Conservation (phyloP, 2,329 filamentous ascomycete species). For the Leptodontidium sp. region DNA sequence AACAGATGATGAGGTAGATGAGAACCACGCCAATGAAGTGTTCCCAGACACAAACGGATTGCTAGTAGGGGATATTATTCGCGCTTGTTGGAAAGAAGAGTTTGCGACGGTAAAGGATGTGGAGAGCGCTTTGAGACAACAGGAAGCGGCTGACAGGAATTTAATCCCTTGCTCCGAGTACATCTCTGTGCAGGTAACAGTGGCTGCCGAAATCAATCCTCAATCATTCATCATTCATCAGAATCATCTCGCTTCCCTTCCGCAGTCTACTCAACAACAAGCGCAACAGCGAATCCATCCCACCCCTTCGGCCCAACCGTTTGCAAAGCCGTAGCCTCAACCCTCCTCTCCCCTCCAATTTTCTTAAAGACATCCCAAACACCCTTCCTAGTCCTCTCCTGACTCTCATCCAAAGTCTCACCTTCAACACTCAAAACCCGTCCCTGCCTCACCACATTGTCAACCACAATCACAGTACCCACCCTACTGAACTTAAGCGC, state of each 20-base stretch:
- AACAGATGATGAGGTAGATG: too few species aligned
- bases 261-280: conserved; percentile 28
- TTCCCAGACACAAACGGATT: too few species aligned
- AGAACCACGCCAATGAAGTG: too few species aligned
- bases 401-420: conserved; percentile 38
- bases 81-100: too few species aligned
- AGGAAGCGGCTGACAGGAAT: too few species aligned
- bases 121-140: too few species aligned
- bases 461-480: conserved; percentile 61
- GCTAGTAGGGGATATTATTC: too few species aligned
- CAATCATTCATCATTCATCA: too few species aligned
- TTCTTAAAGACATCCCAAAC: conserved; percentile 31
- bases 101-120: too few species aligned
- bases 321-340: conserved; percentile 34
- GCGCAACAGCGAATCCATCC: conserved; percentile 35
- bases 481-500: conserved; percentile 53
- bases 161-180: too few species aligned
- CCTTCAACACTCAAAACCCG: conserved; percentile 49
- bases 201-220: too few species aligned
- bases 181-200: too few species aligned
- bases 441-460: conserved; percentile 60
- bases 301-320: conserved; percentile 35
- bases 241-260: neutral
- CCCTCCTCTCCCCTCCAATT: conserved; percentile 33
- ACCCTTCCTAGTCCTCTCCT: conserved; percentile 31